A percentile compares a stretch with the other conserved stretches of the same genome.
phyloP scores from a whole-genome alignment of 2,329 filamentous ascomycete genomes.

The Colletotrichum magnum region DNA sequence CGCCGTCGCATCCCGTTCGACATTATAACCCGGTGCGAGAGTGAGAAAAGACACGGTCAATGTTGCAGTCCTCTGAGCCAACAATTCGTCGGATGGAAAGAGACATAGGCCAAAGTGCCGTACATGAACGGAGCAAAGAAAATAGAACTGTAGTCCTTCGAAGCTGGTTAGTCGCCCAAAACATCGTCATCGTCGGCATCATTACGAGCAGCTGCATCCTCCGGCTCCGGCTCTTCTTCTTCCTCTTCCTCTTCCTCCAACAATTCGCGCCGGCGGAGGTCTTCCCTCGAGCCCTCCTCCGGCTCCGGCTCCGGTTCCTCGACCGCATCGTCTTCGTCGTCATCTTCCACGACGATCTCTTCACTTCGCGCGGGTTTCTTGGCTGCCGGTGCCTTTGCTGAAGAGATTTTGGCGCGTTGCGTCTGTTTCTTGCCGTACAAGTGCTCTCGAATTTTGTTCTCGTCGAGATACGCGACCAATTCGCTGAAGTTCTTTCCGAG shows the following conservation, averaged over 20 bases:
- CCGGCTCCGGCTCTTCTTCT: slow-evolving; percentile 55
- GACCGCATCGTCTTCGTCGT: slow-evolving; percentile 56
- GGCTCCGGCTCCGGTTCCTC: slow-evolving; percentile 65
- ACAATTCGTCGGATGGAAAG: background rate
- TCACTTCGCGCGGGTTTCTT: slow-evolving; percentile 60
- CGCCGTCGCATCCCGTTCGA: slow-evolving; percentile 11
- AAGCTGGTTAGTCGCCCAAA: slow-evolving; percentile 55
- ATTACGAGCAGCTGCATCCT: slow-evolving; percentile 40
- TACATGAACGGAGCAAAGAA: slow-evolving; percentile 28
- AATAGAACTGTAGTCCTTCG: slow-evolving; percentile 10
- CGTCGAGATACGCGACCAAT: slow-evolving; percentile 84
- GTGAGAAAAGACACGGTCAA: slow-evolving; percentile 1
- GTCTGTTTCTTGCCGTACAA: slow-evolving; percentile 50
- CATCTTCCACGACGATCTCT: slow-evolving; percentile 61
- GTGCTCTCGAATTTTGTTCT: slow-evolving; percentile 68
- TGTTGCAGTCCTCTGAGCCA: background rate
- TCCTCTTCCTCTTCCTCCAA: slow-evolving; percentile 68
- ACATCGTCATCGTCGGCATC: slow-evolving; percentile 50
- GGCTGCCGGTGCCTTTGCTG: slow-evolving; percentile 56
- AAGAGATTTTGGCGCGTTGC: slow-evolving; percentile 51
- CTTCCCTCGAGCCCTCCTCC: slow-evolving; percentile 72
- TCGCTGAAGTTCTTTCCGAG: slow-evolving; percentile 90
- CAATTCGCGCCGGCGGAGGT: slow-evolving; percentile 68
- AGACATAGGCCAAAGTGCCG: background rate
- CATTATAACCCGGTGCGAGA: slow-evolving; percentile 1